These are phyloP conservation scores for Orobanche coerulescens DNA, from an alignment of 257 asterid species.

Conservation along the genomic window DNA sequence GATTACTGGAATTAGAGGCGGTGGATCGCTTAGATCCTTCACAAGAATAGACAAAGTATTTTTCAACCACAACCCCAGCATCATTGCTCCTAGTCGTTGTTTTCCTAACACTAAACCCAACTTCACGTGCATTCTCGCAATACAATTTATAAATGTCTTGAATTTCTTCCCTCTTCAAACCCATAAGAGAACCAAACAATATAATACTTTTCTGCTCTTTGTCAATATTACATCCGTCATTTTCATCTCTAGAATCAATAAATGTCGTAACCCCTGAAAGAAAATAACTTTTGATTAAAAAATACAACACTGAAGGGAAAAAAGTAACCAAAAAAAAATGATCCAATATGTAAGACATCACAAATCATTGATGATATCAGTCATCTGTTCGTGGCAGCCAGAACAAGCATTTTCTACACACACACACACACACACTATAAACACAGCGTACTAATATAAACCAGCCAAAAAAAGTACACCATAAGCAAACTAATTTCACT, in stretches of 20 bases:
- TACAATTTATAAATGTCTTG: slow-evolving; percentile 6
- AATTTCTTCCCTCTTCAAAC: neutral
- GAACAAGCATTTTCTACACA: neutral
- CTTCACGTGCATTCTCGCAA: slow-evolving; percentile 3
- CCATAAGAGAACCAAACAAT: neutral
- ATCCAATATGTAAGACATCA: neutral
- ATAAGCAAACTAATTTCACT: no score
- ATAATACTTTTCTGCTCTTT: neutral
- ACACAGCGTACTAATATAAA: no score
- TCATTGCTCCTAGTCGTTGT: neutral
- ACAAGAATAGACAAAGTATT: slow-evolving; percentile 11
- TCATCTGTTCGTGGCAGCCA: neutral
- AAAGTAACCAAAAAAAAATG: neutral
- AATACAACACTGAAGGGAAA: neutral
- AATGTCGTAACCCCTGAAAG: neutral
- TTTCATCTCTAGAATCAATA: neutral
- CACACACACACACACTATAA: no score
- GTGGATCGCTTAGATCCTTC: neutral
- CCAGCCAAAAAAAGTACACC: neutral
- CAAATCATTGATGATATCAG: neutral
- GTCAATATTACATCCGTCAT: neutral
- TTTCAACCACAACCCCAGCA: neutral
- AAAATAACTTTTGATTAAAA: neutral
- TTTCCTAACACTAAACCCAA: slow-evolving; percentile 13
- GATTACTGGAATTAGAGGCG: neutral